A percentile compares a stretch with the other conserved stretches of the same genome.
Conservation (phyloP, 2,329 filamentous ascomycete genomes). For the Aureobasidium sp. region DNA sequence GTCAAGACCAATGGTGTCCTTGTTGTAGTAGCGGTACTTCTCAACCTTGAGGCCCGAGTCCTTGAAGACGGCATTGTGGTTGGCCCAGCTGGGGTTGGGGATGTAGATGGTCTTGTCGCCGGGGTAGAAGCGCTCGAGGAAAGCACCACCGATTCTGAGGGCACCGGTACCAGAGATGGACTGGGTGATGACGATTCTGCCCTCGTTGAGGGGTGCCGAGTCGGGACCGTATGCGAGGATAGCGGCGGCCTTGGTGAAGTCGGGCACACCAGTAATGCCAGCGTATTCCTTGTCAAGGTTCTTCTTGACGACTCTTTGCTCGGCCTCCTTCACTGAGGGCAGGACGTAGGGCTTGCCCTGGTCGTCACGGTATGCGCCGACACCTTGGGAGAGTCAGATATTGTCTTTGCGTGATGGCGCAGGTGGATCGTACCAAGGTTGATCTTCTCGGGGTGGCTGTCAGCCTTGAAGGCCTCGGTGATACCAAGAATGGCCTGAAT, state of each 20-base stretch:
- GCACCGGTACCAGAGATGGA: constrained; percentile 97
- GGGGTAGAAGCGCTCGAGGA: constrained; percentile 86
- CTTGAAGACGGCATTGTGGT: constrained; percentile 94
- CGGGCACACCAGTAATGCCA: constrained; percentile 89
- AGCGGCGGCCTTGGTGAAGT: constrained; percentile 89
- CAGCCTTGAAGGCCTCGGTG: constrained; percentile 98
- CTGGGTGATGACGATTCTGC: constrained; percentile 85
- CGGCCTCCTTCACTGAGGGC: constrained; percentile 82
- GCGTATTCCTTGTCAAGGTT: constrained; percentile 95
- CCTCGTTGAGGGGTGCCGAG: constrained; percentile 65
- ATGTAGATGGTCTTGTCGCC: constrained; percentile 94
- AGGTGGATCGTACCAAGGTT: constrained; percentile 66
- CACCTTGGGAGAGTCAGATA: constrained; percentile 49
- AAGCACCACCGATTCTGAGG: constrained; percentile 87
- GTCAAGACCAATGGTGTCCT: constrained; percentile 95
- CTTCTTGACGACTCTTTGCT: constrained; percentile 73
- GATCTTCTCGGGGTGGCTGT: constrained; percentile 90
- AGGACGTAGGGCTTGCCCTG: constrained; percentile 97
- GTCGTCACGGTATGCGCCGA: constrained; percentile 97
- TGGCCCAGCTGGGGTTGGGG: constrained; percentile 92
- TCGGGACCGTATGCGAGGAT: constrained; percentile 82
- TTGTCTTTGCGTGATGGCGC: neutral
- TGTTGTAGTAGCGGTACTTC: constrained; percentile 99
- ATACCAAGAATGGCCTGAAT: constrained; percentile 67
- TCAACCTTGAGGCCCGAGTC: constrained; percentile 86